A percentile compares a stretch with the other conserved stretches of the same genome.
These are phyloP conservation scores for Cryptococcus sp. DNA, from an alignment of 1,284 basidiomycete genomes.

Conservation along the genomic window DNA sequence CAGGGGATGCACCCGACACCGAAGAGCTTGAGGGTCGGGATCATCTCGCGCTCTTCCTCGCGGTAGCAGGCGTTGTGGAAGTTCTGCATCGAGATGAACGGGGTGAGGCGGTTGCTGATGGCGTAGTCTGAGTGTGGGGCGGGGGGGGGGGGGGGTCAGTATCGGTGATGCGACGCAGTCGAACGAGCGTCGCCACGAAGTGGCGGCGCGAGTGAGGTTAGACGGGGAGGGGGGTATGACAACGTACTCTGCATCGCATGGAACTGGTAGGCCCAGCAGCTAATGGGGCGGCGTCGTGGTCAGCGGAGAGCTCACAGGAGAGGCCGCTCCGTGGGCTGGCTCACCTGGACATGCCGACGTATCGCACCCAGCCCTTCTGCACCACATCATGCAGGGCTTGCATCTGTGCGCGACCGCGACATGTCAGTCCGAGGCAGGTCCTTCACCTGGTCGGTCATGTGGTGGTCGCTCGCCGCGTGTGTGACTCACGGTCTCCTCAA, in stretches of 20 bases:
- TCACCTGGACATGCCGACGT: conserved; percentile 58
- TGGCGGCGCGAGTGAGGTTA: too few relatives aligned
- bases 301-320: not conserved
- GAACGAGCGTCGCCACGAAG: too few relatives aligned
- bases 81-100: conserved; percentile 70
- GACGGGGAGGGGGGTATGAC: not conserved
- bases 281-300: not conserved
- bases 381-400: conserved; percentile 65
- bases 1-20: conserved; percentile 50
- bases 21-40: conserved; percentile 52
- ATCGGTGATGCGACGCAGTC: not conserved
- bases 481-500: conserved; percentile 54
- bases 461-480: too few relatives aligned
- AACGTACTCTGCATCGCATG: conserved; percentile 29
- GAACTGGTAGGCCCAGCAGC: conserved; percentile 32
- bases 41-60: conserved; percentile 62
- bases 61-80: conserved; percentile 56
- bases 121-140: conserved; percentile 39
- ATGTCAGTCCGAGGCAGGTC: not conserved
- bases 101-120: conserved; percentile 57
- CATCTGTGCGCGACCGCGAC: conserved; percentile 48
- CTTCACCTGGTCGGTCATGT: too few relatives aligned
- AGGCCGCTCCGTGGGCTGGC: not conserved
- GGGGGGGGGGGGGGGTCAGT: not conserved
- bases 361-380: conserved; percentile 61